Evolutionary conservation across 2,329 filamentous ascomycete genomes (phyloP).

Genomic region (Coniochaeta hoffmannii): DNA sequence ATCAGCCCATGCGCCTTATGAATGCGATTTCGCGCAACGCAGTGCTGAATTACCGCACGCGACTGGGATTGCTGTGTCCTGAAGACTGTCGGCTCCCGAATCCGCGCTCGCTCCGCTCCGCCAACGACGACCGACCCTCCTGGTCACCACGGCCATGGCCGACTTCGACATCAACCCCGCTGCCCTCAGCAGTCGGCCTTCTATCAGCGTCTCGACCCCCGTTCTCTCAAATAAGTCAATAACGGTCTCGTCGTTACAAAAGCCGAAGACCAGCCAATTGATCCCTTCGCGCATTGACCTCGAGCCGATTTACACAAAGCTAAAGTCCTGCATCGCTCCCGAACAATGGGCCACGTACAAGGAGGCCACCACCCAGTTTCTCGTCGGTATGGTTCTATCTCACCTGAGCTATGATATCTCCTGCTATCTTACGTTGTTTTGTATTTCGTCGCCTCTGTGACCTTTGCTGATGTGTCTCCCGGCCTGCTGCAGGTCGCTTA

Average conservation of each 20-base stretch:
- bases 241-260: slow-evolving; percentile 41
- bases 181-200: slow-evolving; percentile 58
- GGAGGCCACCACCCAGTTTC: slow-evolving; percentile 53
- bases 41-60: slow-evolving; percentile 39
- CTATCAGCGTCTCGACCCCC: slow-evolving; percentile 50
- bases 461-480: not conserved
- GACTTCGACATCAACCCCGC: slow-evolving; percentile 59
- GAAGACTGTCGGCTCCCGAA: slow-evolving; percentile 12
- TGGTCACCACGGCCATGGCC: slow-evolving; percentile 35
- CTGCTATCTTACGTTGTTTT: not conserved
- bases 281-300: slow-evolving; percentile 61
- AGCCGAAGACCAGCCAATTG: slow-evolving; percentile 49
- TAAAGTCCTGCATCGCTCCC: slow-evolving; percentile 50
- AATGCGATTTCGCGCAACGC: slow-evolving; percentile 32
- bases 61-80: slow-evolving; percentile 22
- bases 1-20: slow-evolving; percentile 35
- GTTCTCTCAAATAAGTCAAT: slow-evolving; percentile 51
- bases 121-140: slow-evolving; percentile 11
- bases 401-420: slow-evolving; percentile 9
- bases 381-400: slow-evolving; percentile 48
- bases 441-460: not conserved
- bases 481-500: slow-evolving; percentile 42
- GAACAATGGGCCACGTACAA: slow-evolving; percentile 61
- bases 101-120: slow-evolving; percentile 8
- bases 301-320: slow-evolving; percentile 54